A percentile compares a stretch with the other conserved stretches of the same genome.
phyloP scores from a whole-genome alignment of 139 green algal species.

The Tetradesmus lagerheimii region DNA sequence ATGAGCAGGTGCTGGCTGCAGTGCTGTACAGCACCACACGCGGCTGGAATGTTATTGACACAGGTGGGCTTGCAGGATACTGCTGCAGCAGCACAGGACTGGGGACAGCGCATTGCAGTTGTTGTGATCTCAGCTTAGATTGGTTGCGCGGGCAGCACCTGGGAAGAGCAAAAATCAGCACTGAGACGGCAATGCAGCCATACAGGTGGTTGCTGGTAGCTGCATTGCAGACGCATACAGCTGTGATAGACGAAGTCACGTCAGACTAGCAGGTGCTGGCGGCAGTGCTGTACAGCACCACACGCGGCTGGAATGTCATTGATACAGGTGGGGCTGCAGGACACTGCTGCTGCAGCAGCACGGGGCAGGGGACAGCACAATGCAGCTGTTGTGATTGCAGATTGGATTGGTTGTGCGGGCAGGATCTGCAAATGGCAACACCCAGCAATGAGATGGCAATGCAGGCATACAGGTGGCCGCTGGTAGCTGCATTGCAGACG shows the following conservation, averaged over 20 bases:
- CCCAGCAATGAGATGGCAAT: background rate
- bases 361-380: background rate
- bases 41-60: slow-evolving; percentile 87
- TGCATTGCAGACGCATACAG: no score
- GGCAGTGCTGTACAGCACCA: slow-evolving; percentile 59
- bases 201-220: background rate
- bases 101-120: background rate
- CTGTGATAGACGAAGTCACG: slow-evolving; percentile 55
- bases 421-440: background rate
- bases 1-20: slow-evolving; percentile 63
- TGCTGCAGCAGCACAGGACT: background rate
- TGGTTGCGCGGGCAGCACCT: background rate
- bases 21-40: slow-evolving; percentile 60
- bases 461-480: background rate
- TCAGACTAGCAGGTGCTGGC: slow-evolving; percentile 73
- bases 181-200: background rate
- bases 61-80: slow-evolving; percentile 41
- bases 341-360: background rate
- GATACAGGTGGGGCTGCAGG: slow-evolving; percentile 67
- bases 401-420: background rate
- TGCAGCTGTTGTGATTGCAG: background rate
- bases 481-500: no score
- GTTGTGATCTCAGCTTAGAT: background rate
- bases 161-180: background rate
- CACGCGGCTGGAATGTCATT: slow-evolving; percentile 80